phyloP scores from a whole-genome alignment of 495 filamentous ascomycete genomes.

The Delitschia confertaspora region DNA sequence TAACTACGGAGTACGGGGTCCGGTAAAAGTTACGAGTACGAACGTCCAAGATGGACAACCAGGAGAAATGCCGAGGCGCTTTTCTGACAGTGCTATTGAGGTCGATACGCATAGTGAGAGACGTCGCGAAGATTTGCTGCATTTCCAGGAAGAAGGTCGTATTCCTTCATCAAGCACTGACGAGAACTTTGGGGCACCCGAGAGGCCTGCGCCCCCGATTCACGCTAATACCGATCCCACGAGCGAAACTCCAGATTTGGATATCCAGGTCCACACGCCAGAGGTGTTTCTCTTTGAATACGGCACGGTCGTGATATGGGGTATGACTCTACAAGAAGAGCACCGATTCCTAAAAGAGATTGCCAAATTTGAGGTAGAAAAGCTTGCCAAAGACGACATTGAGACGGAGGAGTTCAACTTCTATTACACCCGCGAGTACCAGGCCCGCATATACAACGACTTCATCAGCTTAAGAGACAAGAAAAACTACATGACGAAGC shows the following conservation, averaged over 20 bases:
- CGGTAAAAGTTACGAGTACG: slow-evolving; percentile 10
- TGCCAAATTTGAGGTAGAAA: slow-evolving; percentile 89
- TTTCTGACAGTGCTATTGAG: slow-evolving; percentile 38
- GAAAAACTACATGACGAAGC: slow-evolving; percentile 92
- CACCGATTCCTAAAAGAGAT: slow-evolving; percentile 84
- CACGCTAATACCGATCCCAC: slow-evolving; percentile 16
- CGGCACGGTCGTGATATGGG: slow-evolving; percentile 99
- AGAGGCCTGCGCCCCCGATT: slow-evolving; percentile 2
- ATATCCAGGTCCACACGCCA: slow-evolving; percentile 75
- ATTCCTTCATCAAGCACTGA: slow-evolving; percentile 5
- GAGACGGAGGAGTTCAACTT: slow-evolving; percentile 98
- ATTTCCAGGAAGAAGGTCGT: slow-evolving; percentile 27
- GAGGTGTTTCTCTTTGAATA: slow-evolving; percentile 97
- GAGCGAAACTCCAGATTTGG: slow-evolving; percentile 43
- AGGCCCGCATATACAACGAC: slow-evolving; percentile 97
- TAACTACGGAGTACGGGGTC: slow-evolving; percentile 46
- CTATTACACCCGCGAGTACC: slow-evolving; percentile 95
- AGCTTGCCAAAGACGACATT: slow-evolving; percentile 74
- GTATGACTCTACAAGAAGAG: slow-evolving; percentile 81
- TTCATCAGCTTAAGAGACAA: slow-evolving; percentile 92
- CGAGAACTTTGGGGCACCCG: slow-evolving; percentile 1
- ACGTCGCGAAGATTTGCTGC: slow-evolving; percentile 37
- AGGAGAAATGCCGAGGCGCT: slow-evolving; percentile 37
- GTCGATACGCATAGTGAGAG: slow-evolving; percentile 33
- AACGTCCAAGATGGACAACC: slow-evolving; percentile 31